These are phyloP conservation scores for Termitomyces sp. DNA, from an alignment of 768 basidiomycete genomes.

Conservation along the genomic window DNA sequence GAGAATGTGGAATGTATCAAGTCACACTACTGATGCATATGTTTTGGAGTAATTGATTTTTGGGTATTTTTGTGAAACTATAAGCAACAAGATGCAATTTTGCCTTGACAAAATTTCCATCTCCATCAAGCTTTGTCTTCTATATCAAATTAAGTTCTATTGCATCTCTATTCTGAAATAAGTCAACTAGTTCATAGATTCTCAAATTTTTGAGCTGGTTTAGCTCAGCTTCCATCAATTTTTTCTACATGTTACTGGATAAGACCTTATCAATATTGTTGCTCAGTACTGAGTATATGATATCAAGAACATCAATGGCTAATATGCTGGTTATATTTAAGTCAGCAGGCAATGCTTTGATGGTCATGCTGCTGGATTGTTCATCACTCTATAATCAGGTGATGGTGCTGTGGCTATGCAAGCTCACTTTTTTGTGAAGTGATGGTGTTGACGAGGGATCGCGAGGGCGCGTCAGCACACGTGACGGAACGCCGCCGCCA, in stretches of 20 bases:
- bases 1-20: constrained; percentile 22
- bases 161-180: constrained; percentile 17
- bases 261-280: too few relatives aligned
- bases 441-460: too few relatives aligned
- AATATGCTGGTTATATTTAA: too few relatives aligned
- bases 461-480: too few relatives aligned
- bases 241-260: constrained; percentile 6
- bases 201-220: constrained; percentile 21
- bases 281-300: too few relatives aligned
- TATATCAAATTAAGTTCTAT: constrained; percentile 25
- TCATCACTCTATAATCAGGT: too few relatives aligned
- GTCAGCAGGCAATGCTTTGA: too few relatives aligned
- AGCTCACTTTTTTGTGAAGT: too few relatives aligned
- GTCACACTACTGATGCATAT: constrained; percentile 28
- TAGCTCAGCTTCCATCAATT: constrained; percentile 22
- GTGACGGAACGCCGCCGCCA: too few relatives aligned
- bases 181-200: constrained; percentile 22
- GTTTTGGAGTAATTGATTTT: constrained; percentile 6
- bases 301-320: too few relatives aligned
- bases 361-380: too few relatives aligned
- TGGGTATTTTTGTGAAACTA: neutral
- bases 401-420: too few relatives aligned
- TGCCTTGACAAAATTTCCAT: constrained; percentile 9
- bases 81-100: neutral
- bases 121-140: neutral